Evolutionary conservation across 352 stramenopile genomes (phyloP).

Genomic region (Phytophthora agathidicida): DNA sequence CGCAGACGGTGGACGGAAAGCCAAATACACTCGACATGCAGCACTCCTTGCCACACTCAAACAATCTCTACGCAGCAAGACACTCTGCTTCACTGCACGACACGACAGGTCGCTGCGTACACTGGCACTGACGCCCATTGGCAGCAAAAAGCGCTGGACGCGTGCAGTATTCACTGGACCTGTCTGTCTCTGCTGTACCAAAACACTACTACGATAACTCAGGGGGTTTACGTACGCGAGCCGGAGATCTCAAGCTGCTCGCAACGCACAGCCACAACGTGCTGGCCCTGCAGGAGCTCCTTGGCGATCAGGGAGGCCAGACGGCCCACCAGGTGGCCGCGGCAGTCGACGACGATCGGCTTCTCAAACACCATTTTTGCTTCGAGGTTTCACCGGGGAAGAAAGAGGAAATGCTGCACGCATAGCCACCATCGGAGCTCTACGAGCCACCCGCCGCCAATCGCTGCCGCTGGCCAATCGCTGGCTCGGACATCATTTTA

Average conservation of each 20-base stretch:
- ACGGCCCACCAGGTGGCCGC: slow-evolving; percentile 98
- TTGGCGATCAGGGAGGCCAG: slow-evolving; percentile 99
- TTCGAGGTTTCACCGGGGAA: slow-evolving; percentile 49
- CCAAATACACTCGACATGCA: slow-evolving; percentile 23
- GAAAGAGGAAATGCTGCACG: slow-evolving; percentile 77
- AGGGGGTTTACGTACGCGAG: slow-evolving; percentile 83
- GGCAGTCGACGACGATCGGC: slow-evolving; percentile 98
- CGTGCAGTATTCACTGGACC: neutral
- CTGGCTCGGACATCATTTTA: slow-evolving; percentile 5
- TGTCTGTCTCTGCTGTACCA: slow-evolving; percentile 14
- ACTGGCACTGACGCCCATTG: slow-evolving; percentile 6
- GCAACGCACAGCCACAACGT: slow-evolving; percentile 98
- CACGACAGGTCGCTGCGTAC: slow-evolving; percentile 1
- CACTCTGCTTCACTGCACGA: slow-evolving; percentile 23
- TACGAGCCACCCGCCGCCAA: slow-evolving; percentile 17
- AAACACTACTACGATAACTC: neutral
- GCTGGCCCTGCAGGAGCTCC: slow-evolving; percentile 98
- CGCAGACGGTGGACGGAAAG: slow-evolving; percentile 2
- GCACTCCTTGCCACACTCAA: slow-evolving; percentile 30
- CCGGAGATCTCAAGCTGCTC: slow-evolving; percentile 99
- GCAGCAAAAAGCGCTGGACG: slow-evolving; percentile 6
- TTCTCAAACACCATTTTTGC: slow-evolving; percentile 94
- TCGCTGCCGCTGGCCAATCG: slow-evolving; percentile 32
- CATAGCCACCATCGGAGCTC: neutral
- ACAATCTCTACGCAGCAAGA: slow-evolving; percentile 31